phyloP scores from a whole-genome alignment of 2,329 filamentous ascomycete genomes.

The Cercospora beticola region DNA sequence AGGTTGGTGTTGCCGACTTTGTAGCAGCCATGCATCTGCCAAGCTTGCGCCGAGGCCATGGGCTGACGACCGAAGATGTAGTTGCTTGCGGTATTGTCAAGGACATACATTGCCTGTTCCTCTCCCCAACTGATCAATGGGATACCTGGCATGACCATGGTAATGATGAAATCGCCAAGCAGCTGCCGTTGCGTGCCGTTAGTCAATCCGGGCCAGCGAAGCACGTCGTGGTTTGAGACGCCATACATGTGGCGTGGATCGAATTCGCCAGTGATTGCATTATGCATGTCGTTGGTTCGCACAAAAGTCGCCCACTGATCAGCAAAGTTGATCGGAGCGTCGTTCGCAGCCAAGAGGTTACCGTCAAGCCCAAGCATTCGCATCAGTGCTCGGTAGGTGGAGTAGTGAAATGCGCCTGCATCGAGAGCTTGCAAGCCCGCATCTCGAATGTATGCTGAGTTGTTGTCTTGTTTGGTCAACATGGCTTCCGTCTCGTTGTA shows the following conservation, averaged over 20 bases:
- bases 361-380: constrained; percentile 62
- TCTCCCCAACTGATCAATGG: constrained; percentile 63
- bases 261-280: constrained; percentile 60
- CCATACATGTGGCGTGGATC: constrained; percentile 66
- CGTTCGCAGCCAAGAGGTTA: constrained; percentile 54
- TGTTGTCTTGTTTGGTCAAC: constrained; percentile 45
- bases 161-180: constrained; percentile 59
- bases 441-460: constrained; percentile 54
- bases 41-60: constrained; percentile 61
- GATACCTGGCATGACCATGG: constrained; percentile 60
- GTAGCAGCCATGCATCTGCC: constrained; percentile 66
- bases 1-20: constrained; percentile 57
- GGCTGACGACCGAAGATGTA: constrained; percentile 66
- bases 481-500: constrained; percentile 51
- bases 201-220: constrained; percentile 61
- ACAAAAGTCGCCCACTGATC: constrained; percentile 58
- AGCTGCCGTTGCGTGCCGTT: constrained; percentile 59
- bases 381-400: constrained; percentile 62
- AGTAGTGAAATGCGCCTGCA: constrained; percentile 63
- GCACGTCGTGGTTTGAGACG: constrained; percentile 65
- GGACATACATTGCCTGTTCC: constrained; percentile 63
- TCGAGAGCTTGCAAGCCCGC: constrained; percentile 57
- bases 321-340: constrained; percentile 55
- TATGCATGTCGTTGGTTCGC: constrained; percentile 59
- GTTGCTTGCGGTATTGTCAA: constrained; percentile 64